Evolutionary conservation across 2,329 filamentous ascomycete genomes (phyloP), one percentile per base, ranked within the genome.

Genomic region (Cercospora sp.): DNA sequence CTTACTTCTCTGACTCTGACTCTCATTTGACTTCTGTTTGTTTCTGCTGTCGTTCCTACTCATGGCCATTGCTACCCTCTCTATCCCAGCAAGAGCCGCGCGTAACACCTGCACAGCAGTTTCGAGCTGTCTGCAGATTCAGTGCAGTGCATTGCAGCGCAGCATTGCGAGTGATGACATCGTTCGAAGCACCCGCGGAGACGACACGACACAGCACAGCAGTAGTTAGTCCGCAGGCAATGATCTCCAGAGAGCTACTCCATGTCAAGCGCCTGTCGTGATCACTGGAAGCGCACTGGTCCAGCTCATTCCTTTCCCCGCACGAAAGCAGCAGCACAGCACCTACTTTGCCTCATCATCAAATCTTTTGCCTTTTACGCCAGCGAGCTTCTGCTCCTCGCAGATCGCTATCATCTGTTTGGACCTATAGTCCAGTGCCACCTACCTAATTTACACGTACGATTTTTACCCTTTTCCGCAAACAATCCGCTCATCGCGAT

Each of bases 11-110:
- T 30, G 18, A 23, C 53, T 33, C 26, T 58, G 26, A 30, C 53
- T 58, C 53, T 58, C 53, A 16, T 55, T 28, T 55, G 51, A 55
- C 51, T 55, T 55, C 51, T 30, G 51, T 55, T 30, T 23, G 51
- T 55, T 30, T 55, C 51, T 55, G 51, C 51, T 55, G 51, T 55
- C 51, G 51, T n/a, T 55, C 8, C 51, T 55, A 26, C 51, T 26
- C 51, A 55, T 30, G 51, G 51, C n/a, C 58, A 40, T 60, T 60
- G 31, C 58, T 48, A 45, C n/a, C 20, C 20, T 3, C 2, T 18
- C n/a, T 7, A 10, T 18, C n/a, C 42, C 18, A 40, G 33, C 42
- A n/a, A 18, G n/a, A 20, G 42, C 42, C 42, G 42, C 42, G 42
- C 42, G 42, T n/a, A 48, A 48, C 42, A 48, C n/a, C 42, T 48